Evolutionary conservation across 305 asterid species (phyloP).

Genomic region (Withania somnifera): DNA sequence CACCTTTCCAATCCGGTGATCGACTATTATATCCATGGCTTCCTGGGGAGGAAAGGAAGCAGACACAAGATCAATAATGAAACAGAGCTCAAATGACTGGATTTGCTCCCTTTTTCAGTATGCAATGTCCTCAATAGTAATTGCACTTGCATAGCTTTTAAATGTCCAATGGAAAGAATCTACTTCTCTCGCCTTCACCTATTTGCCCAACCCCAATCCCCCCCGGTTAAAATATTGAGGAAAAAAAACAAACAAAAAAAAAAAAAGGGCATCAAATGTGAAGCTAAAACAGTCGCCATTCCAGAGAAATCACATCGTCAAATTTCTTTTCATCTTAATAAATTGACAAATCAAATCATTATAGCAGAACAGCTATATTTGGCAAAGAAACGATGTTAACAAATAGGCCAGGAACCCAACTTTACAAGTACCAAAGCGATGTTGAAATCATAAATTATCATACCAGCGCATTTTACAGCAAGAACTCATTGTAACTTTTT

Average conservation of each 20-base stretch:
- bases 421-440: neutral
- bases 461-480: neutral
- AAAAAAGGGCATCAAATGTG: neutral
- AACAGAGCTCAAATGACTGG: neutral
- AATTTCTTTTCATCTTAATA: neutral
- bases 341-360: neutral
- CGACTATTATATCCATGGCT: neutral
- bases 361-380: neutral
- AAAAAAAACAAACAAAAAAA: no score
- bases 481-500: neutral
- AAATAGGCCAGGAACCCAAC: neutral
- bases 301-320: neutral
- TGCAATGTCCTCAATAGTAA: neutral
- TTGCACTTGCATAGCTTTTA: neutral
- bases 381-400: neutral
- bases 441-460: neutral
- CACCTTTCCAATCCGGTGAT: no score
- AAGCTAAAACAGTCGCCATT: neutral
- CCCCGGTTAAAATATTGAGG: no score
- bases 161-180: neutral
- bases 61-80: neutral
- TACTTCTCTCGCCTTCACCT: neutral
- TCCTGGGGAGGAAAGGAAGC: neutral
- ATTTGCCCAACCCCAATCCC: neutral
- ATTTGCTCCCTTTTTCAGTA: neutral